A percentile compares a stretch with the other conserved stretches of the same genome.
phyloP scores from a whole-genome alignment of 2,329 filamentous ascomycete species.

The Chaetomiaceae sp. region DNA sequence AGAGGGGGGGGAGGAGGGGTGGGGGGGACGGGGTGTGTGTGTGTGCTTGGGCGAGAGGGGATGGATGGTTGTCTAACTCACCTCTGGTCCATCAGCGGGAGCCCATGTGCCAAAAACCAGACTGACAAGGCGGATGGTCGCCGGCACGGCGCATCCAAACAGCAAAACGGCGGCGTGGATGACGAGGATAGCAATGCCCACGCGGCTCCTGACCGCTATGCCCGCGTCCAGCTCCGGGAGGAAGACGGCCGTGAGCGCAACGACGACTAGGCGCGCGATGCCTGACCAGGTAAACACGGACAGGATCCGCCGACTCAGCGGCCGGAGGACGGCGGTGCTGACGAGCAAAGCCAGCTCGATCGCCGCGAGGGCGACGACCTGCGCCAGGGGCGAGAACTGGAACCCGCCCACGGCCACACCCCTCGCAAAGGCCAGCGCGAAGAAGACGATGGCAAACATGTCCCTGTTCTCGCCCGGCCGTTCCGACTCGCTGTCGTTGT shows the following conservation, averaged over 20 bases:
- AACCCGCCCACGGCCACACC: neutral
- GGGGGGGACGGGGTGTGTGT: no score
- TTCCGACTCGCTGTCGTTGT: neutral
- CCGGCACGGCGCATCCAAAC: neutral
- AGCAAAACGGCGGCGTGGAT: neutral
- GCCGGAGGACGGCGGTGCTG: neutral
- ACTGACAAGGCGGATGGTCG: neutral
- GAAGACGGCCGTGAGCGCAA: neutral
- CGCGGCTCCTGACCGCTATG: neutral
- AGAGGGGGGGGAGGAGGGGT: no score
- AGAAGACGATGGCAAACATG: neutral
- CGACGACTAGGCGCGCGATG: neutral
- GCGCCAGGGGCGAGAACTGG: slow-evolving; percentile 3
- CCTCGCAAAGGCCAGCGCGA: neutral
- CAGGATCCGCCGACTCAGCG: neutral
- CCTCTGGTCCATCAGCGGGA: neutral
- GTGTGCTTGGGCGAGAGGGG: no score
- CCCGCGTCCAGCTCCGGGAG: neutral
- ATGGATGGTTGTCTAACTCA: neutral
- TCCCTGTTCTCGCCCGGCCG: neutral
- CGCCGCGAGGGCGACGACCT: neutral
- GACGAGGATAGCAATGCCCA: neutral
- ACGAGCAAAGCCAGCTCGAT: slow-evolving; percentile 1
- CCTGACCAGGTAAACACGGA: neutral
- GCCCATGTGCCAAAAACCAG: neutral